Base-by-base conservation (phyloP, 2,329 filamentous ascomycete species). In the Talaromyces sp. region DNA sequence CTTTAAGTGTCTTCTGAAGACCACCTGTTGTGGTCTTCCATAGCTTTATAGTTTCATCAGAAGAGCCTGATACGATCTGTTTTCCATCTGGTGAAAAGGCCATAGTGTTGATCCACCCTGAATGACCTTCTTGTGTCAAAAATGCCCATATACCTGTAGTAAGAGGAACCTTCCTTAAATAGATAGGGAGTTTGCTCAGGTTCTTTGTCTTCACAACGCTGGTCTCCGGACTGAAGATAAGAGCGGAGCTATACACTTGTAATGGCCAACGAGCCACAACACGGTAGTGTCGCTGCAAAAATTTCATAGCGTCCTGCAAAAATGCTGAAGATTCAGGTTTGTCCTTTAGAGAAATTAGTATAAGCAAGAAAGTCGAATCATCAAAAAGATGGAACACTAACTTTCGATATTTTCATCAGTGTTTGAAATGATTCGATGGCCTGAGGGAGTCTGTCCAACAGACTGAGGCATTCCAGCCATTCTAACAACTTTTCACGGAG, bases 381-480 rank as follows among this genome's bases (percentile, higher is more conserved):
- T n/a, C n/a, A n/a, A n/a, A n/a, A n/a, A n/a, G n/a, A n/a, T n/a
- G n/a, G n/a, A n/a, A n/a, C n/a, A n/a, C n/a, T n/a, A 4, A 53
- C 54, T 11, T 53, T 37, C 3, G 20, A 1, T 22, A 51, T 41
- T 9, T 44, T 17, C 13, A 6, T 19, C n/a, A 67, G 32, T 42
- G 47, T 39, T 41, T 48, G 48, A 9, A 67, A 51, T 19, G 42
- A 33, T 32, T 56, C 35, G 19, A n/a, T 63, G 45, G 61, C 60
- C n/a, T 36, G 13, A 47, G n/a, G n/a, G 17, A 66, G 52, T 49
- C 47, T 58, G 1, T 60, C 52, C 16, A 64, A 42, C 17, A 67
- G 55, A 52, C 64, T 66, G 24, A 66, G 43, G 52, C 58, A 67
- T 60, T 68, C 65, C 44, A 68, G 48, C 65, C 65, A 67, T 52